Conservation (phyloP, 768 basidiomycete species). For the Psilocybe cyanescens region DNA sequence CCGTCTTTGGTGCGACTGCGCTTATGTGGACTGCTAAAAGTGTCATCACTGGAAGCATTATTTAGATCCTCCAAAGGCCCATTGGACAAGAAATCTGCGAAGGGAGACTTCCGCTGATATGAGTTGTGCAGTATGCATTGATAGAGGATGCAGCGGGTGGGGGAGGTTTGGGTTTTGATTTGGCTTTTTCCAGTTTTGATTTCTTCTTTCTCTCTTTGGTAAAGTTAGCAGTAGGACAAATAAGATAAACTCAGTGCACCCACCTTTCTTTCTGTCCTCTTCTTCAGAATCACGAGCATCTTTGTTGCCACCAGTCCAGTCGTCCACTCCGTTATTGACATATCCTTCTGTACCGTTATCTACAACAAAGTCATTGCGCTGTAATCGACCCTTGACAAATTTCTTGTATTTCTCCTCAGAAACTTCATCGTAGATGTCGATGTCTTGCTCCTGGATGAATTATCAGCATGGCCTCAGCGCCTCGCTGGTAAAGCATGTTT, state of each 20-base stretch:
- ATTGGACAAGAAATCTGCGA: constrained; percentile 51
- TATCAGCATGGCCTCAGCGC: not conserved
- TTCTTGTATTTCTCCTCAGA: constrained; percentile 86
- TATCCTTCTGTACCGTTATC: constrained; percentile 94
- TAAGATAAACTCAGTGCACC: constrained; percentile 12
- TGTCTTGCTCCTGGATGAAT: constrained; percentile 54
- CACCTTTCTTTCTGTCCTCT: constrained; percentile 46
- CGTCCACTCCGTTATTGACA: constrained; percentile 96
- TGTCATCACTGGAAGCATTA: constrained; percentile 60
- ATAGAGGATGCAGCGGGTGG: constrained; percentile 61
- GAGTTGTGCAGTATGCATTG: constrained; percentile 70
- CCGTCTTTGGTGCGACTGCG: constrained; percentile 51
- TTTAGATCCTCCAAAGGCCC: constrained; percentile 39
- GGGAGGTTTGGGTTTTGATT: constrained; percentile 58
- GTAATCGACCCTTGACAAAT: constrained; percentile 83
- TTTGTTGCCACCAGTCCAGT: constrained; percentile 72
- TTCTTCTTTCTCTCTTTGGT: constrained; percentile 46
- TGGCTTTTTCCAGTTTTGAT: constrained; percentile 41
- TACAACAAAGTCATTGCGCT: constrained; percentile 91
- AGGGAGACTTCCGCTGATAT: constrained; percentile 36
- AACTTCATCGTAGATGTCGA: constrained; percentile 85
- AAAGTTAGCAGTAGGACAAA: not conserved
- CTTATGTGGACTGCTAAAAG: constrained; percentile 72
- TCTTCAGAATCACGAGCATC: constrained; percentile 56
- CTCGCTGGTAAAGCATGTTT: not conserved